phyloP scores from a whole-genome alignment of 192 early-diverging fungal genomes.

The Powellomyces hirtus region DNA sequence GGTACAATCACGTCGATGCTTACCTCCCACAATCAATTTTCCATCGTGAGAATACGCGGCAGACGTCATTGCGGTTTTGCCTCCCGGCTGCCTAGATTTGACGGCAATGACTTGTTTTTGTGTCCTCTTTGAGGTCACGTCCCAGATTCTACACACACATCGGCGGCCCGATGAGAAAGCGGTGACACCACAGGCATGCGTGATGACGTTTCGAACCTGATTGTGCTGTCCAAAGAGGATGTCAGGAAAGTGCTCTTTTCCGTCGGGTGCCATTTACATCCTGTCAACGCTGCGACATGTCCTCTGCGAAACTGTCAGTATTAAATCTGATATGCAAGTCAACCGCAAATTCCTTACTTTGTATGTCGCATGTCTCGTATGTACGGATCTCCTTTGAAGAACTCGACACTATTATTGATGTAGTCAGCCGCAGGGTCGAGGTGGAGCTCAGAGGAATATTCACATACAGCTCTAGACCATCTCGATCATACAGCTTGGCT shows the following conservation, averaged over 20 bases:
- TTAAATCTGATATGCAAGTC: neutral
- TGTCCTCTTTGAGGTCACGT: constrained; percentile 64
- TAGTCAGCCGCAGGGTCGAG: neutral
- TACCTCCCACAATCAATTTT: constrained; percentile 65
- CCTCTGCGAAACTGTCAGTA: constrained; percentile 51
- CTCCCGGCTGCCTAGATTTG: constrained; percentile 69
- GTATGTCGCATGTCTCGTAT: constrained; percentile 83
- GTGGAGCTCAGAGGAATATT: neutral
- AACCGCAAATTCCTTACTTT: constrained; percentile 30
- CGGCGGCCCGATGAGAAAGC: too few species aligned
- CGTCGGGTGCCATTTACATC: constrained; percentile 76
- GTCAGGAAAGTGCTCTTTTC: constrained; percentile 69
- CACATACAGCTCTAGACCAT: constrained; percentile 65
- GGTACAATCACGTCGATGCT: neutral
- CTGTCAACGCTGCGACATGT: constrained; percentile 77
- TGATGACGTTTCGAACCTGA: too few species aligned
- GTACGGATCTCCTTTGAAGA: constrained; percentile 90
- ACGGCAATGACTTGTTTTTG: constrained; percentile 78
- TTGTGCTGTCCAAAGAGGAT: constrained; percentile 76
- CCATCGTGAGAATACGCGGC: constrained; percentile 71
- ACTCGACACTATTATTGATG: constrained; percentile 48
- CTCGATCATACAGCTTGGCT: constrained; percentile 74
- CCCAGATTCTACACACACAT: constrained; percentile 77
- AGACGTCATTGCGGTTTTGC: constrained; percentile 68
- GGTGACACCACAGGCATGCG: too few species aligned